Base-by-base conservation (phyloP, 2,329 filamentous ascomycete genomes). In the Xylariales sp. region DNA sequence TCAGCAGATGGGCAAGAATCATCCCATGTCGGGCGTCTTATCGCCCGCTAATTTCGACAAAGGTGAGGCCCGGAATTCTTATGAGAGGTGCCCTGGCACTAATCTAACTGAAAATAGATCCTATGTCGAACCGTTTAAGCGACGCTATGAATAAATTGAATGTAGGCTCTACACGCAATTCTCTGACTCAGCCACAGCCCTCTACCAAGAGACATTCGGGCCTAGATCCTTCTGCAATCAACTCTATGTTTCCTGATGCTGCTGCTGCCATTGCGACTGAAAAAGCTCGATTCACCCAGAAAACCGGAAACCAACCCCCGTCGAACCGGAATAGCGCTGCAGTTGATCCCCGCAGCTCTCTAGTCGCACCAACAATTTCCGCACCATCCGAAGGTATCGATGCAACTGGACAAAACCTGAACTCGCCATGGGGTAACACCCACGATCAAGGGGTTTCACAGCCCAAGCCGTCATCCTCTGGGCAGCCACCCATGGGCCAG, bases 241-340 rank as follows among this genome's bases (percentile, higher is more conserved):
- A 97, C 81, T 94, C 93, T 75, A 98, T 99, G 96, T 99, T 99
- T 80, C 96, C 96, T 6, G 96, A 99, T 83, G 96, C 96, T 52
- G 96, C 96, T 14, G 95, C 95, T 49, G 96, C 96, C n/a, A 98
- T 99, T 79, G 95, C 95, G 32, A 97, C 96, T 69, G 95, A 99
- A 81, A 97, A 97, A 84, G 95, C 94, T 66, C 97, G 97, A 79
- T 98, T 97, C 78, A 97, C 94, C 18, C 94, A 97, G 80, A 93
- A 97, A 79, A 97, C 94, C 3, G 96, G 95, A 67, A 93, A 94
- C 71, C 90, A 91, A 28, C 94, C 94, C 3, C 89, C 93, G 0
- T 97, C 96, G 28, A 97, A 97, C 84, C 90, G 96, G 67, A 98
- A 97, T 83, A 98, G 95, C 80, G 86, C 90, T 69, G 89, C 90